Conservation (phyloP, 495 filamentous ascomycete genomes). For the Penicillium robsamsonii region DNA sequence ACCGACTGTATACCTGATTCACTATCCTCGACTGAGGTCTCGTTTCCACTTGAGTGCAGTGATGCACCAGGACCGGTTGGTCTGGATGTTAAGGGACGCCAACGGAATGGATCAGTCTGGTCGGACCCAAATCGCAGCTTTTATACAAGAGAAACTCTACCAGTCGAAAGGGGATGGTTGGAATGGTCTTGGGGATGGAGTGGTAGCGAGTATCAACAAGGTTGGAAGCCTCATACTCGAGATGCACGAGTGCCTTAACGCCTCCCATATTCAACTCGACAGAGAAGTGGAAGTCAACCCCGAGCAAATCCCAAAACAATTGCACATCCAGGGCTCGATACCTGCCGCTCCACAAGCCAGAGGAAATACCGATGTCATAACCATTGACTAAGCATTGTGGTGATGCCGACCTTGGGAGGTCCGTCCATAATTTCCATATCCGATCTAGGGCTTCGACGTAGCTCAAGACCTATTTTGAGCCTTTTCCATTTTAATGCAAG, state of each 20-base stretch:
- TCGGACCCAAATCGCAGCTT: slow-evolving; percentile 17
- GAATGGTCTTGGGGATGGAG: slow-evolving; percentile 49
- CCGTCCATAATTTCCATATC: slow-evolving; percentile 1
- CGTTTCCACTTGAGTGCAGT: slow-evolving; percentile 38
- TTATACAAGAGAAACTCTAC: slow-evolving; percentile 35
- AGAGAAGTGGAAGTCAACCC: slow-evolving; percentile 6
- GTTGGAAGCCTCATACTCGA: slow-evolving; percentile 43
- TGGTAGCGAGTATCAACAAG: slow-evolving; percentile 36
- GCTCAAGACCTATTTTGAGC: background rate
- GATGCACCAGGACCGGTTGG: slow-evolving; percentile 29
- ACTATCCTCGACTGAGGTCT: slow-evolving; percentile 38
- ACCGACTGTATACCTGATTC: slow-evolving; percentile 43
- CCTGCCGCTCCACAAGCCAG: slow-evolving; percentile 12
- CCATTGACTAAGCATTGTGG: slow-evolving; percentile 35
- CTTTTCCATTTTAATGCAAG: slow-evolving; percentile 6
- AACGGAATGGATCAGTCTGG: slow-evolving; percentile 17
- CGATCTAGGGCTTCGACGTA: background rate
- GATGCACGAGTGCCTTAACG: slow-evolving; percentile 32
- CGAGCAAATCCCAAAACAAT: slow-evolving; percentile 2
- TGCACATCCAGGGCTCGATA: background rate
- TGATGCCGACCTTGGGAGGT: background rate
- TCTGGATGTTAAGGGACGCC: slow-evolving; percentile 45
- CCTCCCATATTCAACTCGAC: slow-evolving; percentile 16
- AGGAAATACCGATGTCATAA: slow-evolving; percentile 36
- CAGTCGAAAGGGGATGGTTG: slow-evolving; percentile 48